Percentiles rank a stretch among this genome's conserved stretches.
Evolutionary conservation across 2,329 filamentous ascomycete species (phyloP).

Genomic region (Cladophialophora exuberans): DNA sequence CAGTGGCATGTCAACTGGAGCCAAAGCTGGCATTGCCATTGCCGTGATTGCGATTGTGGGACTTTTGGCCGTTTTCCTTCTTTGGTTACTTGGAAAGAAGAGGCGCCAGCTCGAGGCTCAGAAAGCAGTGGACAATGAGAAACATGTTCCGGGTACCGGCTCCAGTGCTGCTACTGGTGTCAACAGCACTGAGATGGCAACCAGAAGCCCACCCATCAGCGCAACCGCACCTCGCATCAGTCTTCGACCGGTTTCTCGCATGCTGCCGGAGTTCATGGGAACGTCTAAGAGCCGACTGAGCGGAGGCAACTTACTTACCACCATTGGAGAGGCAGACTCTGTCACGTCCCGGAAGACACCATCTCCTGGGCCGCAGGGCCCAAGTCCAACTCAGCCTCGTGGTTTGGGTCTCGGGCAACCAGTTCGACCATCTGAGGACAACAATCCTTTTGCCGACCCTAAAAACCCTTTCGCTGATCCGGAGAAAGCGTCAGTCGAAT

Average conservation of each 20-base stretch:
- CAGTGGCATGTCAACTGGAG: constrained; percentile 48
- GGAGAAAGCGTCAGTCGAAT: constrained; percentile 18
- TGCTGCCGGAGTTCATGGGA: constrained; percentile 68
- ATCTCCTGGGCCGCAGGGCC: constrained; percentile 23
- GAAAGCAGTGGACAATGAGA: constrained; percentile 64
- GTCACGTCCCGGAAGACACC: constrained; percentile 18
- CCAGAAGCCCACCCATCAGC: constrained; percentile 41
- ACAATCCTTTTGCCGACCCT: too few relatives aligned
- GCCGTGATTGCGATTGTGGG: constrained; percentile 74
- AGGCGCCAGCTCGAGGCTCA: constrained; percentile 58
- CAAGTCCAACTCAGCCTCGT: constrained; percentile 12
- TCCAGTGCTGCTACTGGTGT: constrained; percentile 37
- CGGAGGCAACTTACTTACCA: constrained; percentile 32
- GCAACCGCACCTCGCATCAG: constrained; percentile 76
- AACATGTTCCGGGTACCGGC: constrained; percentile 46
- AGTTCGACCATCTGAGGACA: constrained; percentile 9
- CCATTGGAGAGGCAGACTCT: constrained; percentile 28
- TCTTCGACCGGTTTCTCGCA: constrained; percentile 81
- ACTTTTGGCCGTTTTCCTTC: constrained; percentile 67
- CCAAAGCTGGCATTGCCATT: constrained; percentile 82
- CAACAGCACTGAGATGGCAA: constrained; percentile 40
- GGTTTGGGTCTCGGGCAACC: constrained; percentile 8
- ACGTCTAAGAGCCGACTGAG: constrained; percentile 35
- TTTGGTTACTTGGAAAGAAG: constrained; percentile 76
- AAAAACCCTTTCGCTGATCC: constrained; percentile 35